Base-by-base conservation (phyloP, 257 asterid genomes). In the Jaltomata sinuosa region DNA sequence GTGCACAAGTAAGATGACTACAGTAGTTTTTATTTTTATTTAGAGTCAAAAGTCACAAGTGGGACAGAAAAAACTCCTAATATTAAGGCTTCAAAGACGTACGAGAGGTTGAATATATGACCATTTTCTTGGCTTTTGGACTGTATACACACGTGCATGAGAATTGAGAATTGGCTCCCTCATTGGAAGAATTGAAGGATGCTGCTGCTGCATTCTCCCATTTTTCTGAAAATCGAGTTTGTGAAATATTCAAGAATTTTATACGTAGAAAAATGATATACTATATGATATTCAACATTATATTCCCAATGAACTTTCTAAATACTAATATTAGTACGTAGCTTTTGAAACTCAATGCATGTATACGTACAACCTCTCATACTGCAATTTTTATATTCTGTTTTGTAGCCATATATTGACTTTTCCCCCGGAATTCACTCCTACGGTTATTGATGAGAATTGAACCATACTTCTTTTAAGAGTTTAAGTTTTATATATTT, bases 11-110 rank as follows among this genome's bases (percentile, higher is more conserved):
- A 22, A n/a, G 55, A 21, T 45, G 12, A 45, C 11, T 72, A 21
- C 12, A 36, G n/a, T 36, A 34, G 74, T 38, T 50, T 59, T 84
- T 84, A 19, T 83, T 76, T 86, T 65, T 61, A n/a, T n/a, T n/a
- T n/a, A n/a, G n/a, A 84, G 89, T 89, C 89, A 87, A 83, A 62
- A 87, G 89, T 83, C 79, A 72, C 79, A 83, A 31, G 88, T 90
- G 81, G 89, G 89, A 77, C 88, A 88, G 83, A 83, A 89, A 87
- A 83, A 8, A 27, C 27, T 84, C 92, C 92, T 83, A 69, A 6
- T 83, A 85, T 89, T 87, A 87, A 85, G 94, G 91, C 94, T 85
- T 47, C 82, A 82, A 86, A 71, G 79, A 83, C 84, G 91, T 84
- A 84, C 83, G 88, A 83, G 89, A 82, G 88, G 80, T 72, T 85